Evolutionary conservation across 371 early-diverging fungal genomes (phyloP), one percentile per base, ranked within the genome.

Genomic region (Globomyces sp.): DNA sequence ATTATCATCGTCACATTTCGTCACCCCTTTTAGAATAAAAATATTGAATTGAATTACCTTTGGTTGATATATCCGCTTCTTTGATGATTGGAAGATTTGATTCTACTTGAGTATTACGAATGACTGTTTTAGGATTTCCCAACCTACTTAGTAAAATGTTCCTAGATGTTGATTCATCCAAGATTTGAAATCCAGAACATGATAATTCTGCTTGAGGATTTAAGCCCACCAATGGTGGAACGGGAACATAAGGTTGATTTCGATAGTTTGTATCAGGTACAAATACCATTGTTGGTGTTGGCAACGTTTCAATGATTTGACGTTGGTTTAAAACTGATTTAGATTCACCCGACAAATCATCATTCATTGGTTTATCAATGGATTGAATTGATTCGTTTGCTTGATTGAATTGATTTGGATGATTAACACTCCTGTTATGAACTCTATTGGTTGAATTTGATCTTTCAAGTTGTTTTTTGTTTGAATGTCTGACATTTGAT

Each of bases 141-240:
- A 51, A 13, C 4, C 13, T 51, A 34, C 51, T 51, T 0, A 34
- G 10, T 34, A 51, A 13, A 4, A 51, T 4, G 1, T 51, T 34
- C 1, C 51, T 51, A 0, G 51, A 10, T 4, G 13, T 13, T 4
- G 10, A 10, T 51, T 51, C 51, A 51, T 51, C 51, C 4, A 51
- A 10, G 4, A 51, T 51, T 13, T 51, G 10, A 13, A 51, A 51
- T 4, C 51, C 51, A 10, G 51, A 51, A 51, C 34, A 51, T 1
- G 51, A 51, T 13, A 51, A 13, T 13, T 51, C 51, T 51, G 10
- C 13, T 51, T 51, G 51, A 5, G 51, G 51, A 13, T 51, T 51
- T 10, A 34, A 13, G 0, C 51, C 51, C 4, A 51, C 51, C 10
- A 51, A 51, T 13, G 51, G 51, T 10, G 51, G 51, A 4, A 51